These are phyloP conservation scores for Cordyceps militaris DNA, from an alignment of 2,329 filamentous ascomycete species.

Conservation along the genomic window DNA sequence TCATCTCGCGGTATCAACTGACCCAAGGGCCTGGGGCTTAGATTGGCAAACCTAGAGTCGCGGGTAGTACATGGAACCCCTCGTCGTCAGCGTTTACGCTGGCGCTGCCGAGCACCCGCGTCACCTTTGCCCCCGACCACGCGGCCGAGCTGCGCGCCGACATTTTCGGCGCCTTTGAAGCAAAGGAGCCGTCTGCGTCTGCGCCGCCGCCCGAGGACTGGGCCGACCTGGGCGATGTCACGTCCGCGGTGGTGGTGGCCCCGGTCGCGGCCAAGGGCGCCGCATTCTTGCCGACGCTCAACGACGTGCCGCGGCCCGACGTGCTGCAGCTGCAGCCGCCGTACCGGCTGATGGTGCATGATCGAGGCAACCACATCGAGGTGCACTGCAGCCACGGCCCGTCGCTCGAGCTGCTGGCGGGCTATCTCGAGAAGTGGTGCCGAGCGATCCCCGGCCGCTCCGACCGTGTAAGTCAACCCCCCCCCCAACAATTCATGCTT, in stretches of 20 bases:
- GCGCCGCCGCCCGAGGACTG: slow-evolving; percentile 31
- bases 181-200: slow-evolving; percentile 12
- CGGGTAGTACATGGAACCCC: neutral
- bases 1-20: neutral
- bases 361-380: slow-evolving; percentile 27
- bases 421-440: slow-evolving; percentile 42
- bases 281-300: slow-evolving; percentile 34
- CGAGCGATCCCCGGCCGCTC: slow-evolving; percentile 20
- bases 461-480: slow-evolving; percentile 14
- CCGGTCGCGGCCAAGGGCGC: slow-evolving; percentile 6
- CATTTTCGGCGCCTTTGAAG: slow-evolving; percentile 30
- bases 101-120: slow-evolving; percentile 1
- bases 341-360: slow-evolving; percentile 38
- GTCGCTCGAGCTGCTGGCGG: slow-evolving; percentile 36
- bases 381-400: slow-evolving; percentile 42
- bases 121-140: slow-evolving; percentile 3
- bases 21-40: neutral
- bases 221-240: slow-evolving; percentile 33
- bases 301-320: slow-evolving; percentile 37
- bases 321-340: slow-evolving; percentile 40
- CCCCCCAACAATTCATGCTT: neutral
- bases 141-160: slow-evolving; percentile 7
- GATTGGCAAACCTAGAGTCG: neutral
- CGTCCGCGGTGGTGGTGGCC: slow-evolving; percentile 13
- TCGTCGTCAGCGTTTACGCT: neutral